phyloP scores from a whole-genome alignment of 805 yeast species.

The Lipomyces starkeyi region DNA sequence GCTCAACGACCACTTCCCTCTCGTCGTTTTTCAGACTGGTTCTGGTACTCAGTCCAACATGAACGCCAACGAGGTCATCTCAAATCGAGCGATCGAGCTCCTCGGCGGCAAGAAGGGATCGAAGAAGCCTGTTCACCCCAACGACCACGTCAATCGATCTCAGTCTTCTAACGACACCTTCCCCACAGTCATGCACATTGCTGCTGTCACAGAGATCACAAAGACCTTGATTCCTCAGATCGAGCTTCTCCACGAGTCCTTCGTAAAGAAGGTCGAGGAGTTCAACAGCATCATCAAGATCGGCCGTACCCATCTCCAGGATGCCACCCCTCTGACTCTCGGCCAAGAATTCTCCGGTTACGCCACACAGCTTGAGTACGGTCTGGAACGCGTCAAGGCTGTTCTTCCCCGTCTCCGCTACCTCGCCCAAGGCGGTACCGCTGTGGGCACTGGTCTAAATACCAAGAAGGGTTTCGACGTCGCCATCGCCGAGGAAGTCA shows the following conservation, averaged over 20 bases:
- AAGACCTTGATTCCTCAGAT: conserved; percentile 79
- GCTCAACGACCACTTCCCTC: conserved; percentile 91
- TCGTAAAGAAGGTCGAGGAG: conserved; percentile 78
- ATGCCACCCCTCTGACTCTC: conserved; percentile 95
- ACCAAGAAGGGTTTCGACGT: conserved; percentile 89
- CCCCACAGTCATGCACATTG: conserved; percentile 99
- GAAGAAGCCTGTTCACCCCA: conserved; percentile 95
- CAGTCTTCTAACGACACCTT: conserved; percentile 99
- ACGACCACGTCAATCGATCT: conserved; percentile 97
- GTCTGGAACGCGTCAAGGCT: conserved; percentile 82
- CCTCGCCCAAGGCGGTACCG: conserved; percentile 99
- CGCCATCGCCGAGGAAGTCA: conserved; percentile 83
- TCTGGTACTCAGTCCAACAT: conserved; percentile 98
- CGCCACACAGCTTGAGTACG: conserved; percentile 89
- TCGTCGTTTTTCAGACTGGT: conserved; percentile 98
- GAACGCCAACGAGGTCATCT: conserved; percentile 99
- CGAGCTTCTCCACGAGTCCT: conserved; percentile 74
- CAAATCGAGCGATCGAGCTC: conserved; percentile 96
- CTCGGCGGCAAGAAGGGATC: conserved; percentile 93
- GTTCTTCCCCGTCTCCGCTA: conserved; percentile 75
- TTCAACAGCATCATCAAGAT: conserved; percentile 91
- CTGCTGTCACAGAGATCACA: conserved; percentile 90
- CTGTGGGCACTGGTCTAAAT: conserved; percentile 98
- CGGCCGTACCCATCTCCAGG: conserved; percentile 98
- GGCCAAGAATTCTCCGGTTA: conserved; percentile 99